Evolutionary conservation across 768 basidiomycete genomes (phyloP).

Genomic region (Agaricus blazei): DNA sequence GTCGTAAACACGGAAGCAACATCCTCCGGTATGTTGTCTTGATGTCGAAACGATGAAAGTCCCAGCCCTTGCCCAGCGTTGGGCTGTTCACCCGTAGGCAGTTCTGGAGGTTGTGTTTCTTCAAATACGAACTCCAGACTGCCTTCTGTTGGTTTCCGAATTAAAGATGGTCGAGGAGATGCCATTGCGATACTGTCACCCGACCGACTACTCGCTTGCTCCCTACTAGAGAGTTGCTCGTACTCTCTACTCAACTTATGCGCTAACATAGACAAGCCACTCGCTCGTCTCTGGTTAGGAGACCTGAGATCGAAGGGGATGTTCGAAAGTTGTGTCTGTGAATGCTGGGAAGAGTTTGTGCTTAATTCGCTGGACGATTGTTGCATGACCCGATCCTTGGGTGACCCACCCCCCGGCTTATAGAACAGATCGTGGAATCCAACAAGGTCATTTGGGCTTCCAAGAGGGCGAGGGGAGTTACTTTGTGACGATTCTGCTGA

Average conservation of each 20-base stretch:
- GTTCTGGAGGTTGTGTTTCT: slow-evolving; percentile 22
- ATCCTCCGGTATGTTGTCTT: slow-evolving; percentile 41
- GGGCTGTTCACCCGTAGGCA: slow-evolving; percentile 14
- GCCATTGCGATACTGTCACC: slow-evolving; percentile 6
- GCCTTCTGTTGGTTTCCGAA: slow-evolving; percentile 24
- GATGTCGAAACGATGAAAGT: slow-evolving; percentile 20
- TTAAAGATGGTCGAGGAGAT: slow-evolving; percentile 12
- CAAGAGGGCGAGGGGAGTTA: slow-evolving; percentile 49
- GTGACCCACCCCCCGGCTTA: slow-evolving; percentile 30
- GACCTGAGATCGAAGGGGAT: slow-evolving; percentile 30
- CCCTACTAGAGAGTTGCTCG: slow-evolving; percentile 32
- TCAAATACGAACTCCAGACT: slow-evolving; percentile 35
- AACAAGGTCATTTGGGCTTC: slow-evolving; percentile 63
- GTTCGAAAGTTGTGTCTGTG: slow-evolving; percentile 20
- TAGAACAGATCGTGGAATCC: slow-evolving; percentile 74
- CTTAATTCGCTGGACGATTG: slow-evolving; percentile 7
- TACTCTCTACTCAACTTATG: slow-evolving; percentile 48
- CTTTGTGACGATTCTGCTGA: slow-evolving; percentile 24
- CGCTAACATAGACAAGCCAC: slow-evolving; percentile 44
- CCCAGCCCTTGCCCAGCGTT: slow-evolving; percentile 26
- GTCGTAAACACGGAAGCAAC: slow-evolving; percentile 39
- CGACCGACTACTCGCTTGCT: slow-evolving; percentile 20
- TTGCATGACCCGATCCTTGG: background rate
- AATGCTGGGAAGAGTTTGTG: slow-evolving; percentile 13
- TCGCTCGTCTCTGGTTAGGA: slow-evolving; percentile 31